A percentile compares a stretch with the other conserved stretches of the same genome.
These are phyloP conservation scores for Solanum aculeatissimum DNA, from an alignment of 305 asterid genomes.

Conservation along the genomic window DNA sequence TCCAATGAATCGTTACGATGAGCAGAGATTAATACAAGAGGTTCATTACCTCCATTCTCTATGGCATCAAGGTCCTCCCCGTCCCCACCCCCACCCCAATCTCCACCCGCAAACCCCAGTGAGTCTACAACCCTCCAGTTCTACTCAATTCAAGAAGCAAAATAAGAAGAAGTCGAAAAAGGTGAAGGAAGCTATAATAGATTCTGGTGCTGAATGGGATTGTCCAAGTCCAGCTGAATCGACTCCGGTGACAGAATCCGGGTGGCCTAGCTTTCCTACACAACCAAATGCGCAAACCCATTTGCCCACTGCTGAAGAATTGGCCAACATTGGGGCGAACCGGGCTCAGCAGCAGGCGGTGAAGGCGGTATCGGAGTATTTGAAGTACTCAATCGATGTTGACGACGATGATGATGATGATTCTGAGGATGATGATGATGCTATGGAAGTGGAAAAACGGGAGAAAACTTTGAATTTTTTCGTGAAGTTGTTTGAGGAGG, in stretches of 20 bases:
- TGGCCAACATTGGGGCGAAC: neutral
- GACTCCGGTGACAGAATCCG: neutral
- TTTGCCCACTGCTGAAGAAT: neutral
- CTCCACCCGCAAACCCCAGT: neutral
- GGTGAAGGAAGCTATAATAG: neutral
- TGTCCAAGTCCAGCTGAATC: conserved; percentile 9
- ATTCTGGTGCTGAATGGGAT: conserved; percentile 41
- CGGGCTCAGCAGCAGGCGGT: neutral
- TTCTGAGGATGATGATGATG: neutral
- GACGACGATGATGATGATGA: neutral
- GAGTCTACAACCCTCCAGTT: conserved; percentile 19
- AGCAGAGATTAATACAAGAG: conserved; percentile 48
- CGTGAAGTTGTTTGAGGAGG: neutral
- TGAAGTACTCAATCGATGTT: neutral
- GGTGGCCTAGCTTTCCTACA: conserved; percentile 26
- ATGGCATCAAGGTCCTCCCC: conserved; percentile 80
- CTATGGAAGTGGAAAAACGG: neutral
- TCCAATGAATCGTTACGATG: conserved; percentile 43
- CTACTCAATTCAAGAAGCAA: conserved; percentile 34
- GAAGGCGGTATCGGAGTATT: neutral
- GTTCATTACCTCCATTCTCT: conserved; percentile 78
- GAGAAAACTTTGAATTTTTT: neutral
- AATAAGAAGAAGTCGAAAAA: neutral
- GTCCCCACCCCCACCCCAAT: neutral
- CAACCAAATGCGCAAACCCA: neutral